A percentile compares a stretch with the other conserved stretches of the same genome.
phyloP scores from a whole-genome alignment of 306 rosid species.

The Vigna radiata region DNA sequence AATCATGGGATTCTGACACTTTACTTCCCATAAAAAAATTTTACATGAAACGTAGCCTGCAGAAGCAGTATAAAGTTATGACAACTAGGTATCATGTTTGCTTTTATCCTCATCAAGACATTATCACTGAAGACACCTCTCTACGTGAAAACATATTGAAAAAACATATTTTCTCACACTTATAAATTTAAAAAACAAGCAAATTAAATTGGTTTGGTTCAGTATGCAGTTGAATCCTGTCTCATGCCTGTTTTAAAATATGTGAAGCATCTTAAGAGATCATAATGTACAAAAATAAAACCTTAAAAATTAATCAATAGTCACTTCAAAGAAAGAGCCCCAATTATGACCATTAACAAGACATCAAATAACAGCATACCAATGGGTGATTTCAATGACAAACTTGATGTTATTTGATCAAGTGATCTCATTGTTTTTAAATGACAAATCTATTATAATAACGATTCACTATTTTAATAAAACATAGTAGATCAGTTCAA shows the following conservation, averaged over 20 bases:
- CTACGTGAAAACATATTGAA: neutral
- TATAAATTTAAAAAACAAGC: neutral
- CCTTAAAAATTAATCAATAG: slow-evolving; percentile 5
- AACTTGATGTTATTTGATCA: slow-evolving; percentile 26
- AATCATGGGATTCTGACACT: neutral
- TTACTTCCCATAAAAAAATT: slow-evolving; percentile 18
- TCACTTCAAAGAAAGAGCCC: slow-evolving; percentile 18
- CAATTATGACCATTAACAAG: slow-evolving; percentile 28
- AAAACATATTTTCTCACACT: neutral
- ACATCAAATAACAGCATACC: slow-evolving; percentile 21
- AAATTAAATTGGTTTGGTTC: slow-evolving; percentile 3
- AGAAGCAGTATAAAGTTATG: slow-evolving; percentile 22
- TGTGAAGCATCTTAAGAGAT: neutral
- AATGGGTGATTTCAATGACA: slow-evolving; percentile 7
- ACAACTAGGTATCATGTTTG: slow-evolving; percentile 6
- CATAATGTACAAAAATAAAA: slow-evolving; percentile 15
- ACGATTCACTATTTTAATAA: slow-evolving; percentile 10
- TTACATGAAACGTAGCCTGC: slow-evolving; percentile 29
- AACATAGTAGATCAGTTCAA: neutral
- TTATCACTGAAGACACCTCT: neutral
- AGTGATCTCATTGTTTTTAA: neutral
- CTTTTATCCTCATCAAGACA: slow-evolving; percentile 3
- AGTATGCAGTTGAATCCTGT: too few species aligned
- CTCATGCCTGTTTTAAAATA: too few species aligned
- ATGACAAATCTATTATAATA: slow-evolving; percentile 5